A percentile compares a stretch with the other conserved stretches of the same genome.
phyloP scores from a whole-genome alignment of 805 yeast species.

The Saturnispora hagleri region DNA sequence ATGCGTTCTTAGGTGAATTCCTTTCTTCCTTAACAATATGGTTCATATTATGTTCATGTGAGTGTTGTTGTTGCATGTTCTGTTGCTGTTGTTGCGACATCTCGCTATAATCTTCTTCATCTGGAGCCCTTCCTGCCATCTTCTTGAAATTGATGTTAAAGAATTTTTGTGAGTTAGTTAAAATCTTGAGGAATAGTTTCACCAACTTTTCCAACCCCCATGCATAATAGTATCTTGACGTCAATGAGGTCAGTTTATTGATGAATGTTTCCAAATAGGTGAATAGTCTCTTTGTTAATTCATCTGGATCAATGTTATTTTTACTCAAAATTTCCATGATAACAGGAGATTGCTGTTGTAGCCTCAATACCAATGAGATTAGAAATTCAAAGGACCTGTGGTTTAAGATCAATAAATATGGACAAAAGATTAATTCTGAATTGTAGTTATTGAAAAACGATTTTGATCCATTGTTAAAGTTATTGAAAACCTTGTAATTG shows the following conservation, averaged over 20 bases:
- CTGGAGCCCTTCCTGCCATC: conserved; percentile 12
- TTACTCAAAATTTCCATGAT: conserved; percentile 26
- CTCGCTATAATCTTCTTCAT: background rate
- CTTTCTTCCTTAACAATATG: background rate
- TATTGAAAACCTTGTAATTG: conserved; percentile 29
- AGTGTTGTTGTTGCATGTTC: background rate
- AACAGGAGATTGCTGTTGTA: conserved; percentile 30
- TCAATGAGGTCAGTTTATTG: conserved; percentile 28
- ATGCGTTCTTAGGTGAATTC: conserved; percentile 22
- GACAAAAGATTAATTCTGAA: conserved; percentile 40
- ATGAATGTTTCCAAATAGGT: conserved; percentile 28
- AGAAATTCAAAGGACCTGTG: conserved; percentile 50
- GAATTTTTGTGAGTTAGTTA: conserved; percentile 27
- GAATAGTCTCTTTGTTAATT: conserved; percentile 26
- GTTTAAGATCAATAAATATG: conserved; percentile 42
- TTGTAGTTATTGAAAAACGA: conserved; percentile 28
- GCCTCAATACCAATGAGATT: conserved; percentile 45
- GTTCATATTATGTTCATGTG: background rate
- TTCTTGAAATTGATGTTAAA: conserved; percentile 26
- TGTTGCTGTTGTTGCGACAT: background rate
- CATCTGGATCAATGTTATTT: conserved; percentile 29
- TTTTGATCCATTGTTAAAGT: conserved; percentile 24
- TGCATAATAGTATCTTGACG: conserved; percentile 36
- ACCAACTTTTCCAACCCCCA: conserved; percentile 37
- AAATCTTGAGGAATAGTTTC: conserved; percentile 29